These are phyloP conservation scores for Yamadazyma tumulicola DNA, from an alignment of 805 yeast genomes.

Conservation along the genomic window DNA sequence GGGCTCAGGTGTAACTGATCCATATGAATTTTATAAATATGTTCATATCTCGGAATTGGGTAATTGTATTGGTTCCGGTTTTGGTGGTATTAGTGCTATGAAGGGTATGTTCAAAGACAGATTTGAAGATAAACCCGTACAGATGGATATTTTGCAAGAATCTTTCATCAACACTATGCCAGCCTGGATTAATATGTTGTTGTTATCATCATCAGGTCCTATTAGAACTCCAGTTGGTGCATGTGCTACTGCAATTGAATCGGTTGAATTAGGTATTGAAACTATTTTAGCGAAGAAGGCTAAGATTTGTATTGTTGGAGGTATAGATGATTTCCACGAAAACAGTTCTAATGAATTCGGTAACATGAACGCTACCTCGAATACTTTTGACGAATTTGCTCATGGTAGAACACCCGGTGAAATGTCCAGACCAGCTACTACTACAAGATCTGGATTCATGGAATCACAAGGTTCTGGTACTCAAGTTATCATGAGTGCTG, in stretches of 20 bases:
- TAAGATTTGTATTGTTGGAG: constrained; percentile 95
- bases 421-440: constrained; percentile 98
- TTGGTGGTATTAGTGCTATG: constrained; percentile 98
- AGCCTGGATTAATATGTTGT: constrained; percentile 99
- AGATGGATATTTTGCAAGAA: constrained; percentile 95
- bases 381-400: constrained; percentile 79
- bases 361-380: constrained; percentile 98
- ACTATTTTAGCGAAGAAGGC: constrained; percentile 93
- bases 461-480: constrained; percentile 99
- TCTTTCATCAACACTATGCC: constrained; percentile 98
- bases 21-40: constrained; percentile 97
- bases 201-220: constrained; percentile 96
- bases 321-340: constrained; percentile 99
- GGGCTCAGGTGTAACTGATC: constrained; percentile 94
- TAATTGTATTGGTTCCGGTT: constrained; percentile 99
- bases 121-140: constrained; percentile 88
- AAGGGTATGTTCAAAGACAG: constrained; percentile 98
- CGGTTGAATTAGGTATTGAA: constrained; percentile 94
- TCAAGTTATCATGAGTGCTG: constrained; percentile 94
- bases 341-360: constrained; percentile 98
- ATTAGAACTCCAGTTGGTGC: constrained; percentile 99
- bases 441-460: constrained; percentile 97
- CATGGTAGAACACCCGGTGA: constrained; percentile 98
- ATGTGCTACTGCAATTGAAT: constrained; percentile 98
- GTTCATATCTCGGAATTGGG: constrained; percentile 98